Percentiles rank a stretch among this genome's conserved stretches.
phyloP scores from a whole-genome alignment of 129 eudicot genomes.

The Scalesia atractyloides region DNA sequence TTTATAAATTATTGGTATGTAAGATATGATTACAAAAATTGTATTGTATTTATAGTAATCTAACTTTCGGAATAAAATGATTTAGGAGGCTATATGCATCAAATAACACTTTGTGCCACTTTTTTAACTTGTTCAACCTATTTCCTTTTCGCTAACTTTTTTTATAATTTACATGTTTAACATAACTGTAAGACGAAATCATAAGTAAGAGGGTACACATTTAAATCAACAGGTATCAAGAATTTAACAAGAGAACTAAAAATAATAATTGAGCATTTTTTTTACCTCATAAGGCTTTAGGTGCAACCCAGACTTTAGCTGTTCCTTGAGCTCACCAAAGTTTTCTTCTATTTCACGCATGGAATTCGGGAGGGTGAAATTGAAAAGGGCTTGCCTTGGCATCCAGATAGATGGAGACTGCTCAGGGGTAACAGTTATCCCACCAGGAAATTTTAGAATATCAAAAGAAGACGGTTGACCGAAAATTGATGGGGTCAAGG shows the following conservation, averaged over 20 bases:
- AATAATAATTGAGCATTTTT: not conserved
- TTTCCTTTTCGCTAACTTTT: not conserved
- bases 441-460: slow-evolving; percentile 70
- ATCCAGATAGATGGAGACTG: slow-evolving; percentile 48
- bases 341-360: slow-evolving; percentile 59
- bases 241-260: not conserved
- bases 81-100: not conserved
- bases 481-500: slow-evolving; percentile 60
- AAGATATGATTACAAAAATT: not conserved
- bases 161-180: not conserved
- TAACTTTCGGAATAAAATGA: not conserved
- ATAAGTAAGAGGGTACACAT: not conserved
- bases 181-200: not conserved
- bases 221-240: not conserved
- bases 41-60: not conserved
- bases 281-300: slow-evolving; percentile 70
- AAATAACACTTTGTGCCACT: slow-evolving; percentile 1
- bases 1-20: not conserved
- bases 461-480: slow-evolving; percentile 68
- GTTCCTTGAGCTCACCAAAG: slow-evolving; percentile 54
- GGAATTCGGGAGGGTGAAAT: slow-evolving; percentile 73
- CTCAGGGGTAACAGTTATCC: slow-evolving; percentile 65
- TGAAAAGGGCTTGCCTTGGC: slow-evolving; percentile 55
- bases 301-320: slow-evolving; percentile 64
- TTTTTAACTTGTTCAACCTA: not conserved